These are phyloP conservation scores for Aspergillus hiratsukae DNA, from an alignment of 2,329 filamentous ascomycete species.

Conservation along the genomic window DNA sequence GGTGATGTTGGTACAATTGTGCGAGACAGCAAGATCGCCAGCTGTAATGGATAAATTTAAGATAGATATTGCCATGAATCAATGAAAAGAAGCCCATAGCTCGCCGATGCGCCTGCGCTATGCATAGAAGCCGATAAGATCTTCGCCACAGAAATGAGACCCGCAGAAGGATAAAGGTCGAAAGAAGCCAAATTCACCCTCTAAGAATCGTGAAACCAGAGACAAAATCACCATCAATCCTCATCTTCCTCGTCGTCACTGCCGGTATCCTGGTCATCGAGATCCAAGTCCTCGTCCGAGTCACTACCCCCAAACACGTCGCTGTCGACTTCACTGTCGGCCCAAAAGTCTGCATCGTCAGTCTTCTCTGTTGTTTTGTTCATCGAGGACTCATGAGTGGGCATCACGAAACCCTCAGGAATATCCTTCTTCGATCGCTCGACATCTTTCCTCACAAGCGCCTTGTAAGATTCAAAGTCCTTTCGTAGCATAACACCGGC, in stretches of 20 bases:
- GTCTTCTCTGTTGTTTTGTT: conserved; percentile 58
- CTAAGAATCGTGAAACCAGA: neutral
- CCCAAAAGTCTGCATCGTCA: conserved; percentile 75
- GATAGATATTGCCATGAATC: neutral
- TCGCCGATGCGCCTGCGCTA: neutral
- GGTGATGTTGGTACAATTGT: neutral
- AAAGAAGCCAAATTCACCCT: neutral
- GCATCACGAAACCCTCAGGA: conserved; percentile 75
- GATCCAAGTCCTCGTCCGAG: conserved; percentile 45
- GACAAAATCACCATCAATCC: neutral
- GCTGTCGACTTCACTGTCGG: conserved; percentile 65
- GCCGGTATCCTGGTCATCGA: conserved; percentile 46
- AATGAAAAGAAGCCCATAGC: neutral
- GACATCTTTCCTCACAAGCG: conserved; percentile 64
- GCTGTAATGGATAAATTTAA: neutral
- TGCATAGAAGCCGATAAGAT: neutral
- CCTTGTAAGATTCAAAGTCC: conserved; percentile 63
- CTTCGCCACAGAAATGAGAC: neutral
- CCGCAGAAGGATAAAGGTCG: neutral
- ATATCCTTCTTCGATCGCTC: conserved; percentile 73
- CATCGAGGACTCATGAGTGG: conserved; percentile 59
- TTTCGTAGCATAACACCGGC: conserved; percentile 83
- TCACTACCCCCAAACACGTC: conserved; percentile 75
- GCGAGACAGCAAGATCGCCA: neutral
- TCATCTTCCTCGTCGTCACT: conserved; percentile 50